Base-by-base conservation (phyloP, 2,329 filamentous ascomycete species). In the Colletotrichum higginsianum region DNA sequence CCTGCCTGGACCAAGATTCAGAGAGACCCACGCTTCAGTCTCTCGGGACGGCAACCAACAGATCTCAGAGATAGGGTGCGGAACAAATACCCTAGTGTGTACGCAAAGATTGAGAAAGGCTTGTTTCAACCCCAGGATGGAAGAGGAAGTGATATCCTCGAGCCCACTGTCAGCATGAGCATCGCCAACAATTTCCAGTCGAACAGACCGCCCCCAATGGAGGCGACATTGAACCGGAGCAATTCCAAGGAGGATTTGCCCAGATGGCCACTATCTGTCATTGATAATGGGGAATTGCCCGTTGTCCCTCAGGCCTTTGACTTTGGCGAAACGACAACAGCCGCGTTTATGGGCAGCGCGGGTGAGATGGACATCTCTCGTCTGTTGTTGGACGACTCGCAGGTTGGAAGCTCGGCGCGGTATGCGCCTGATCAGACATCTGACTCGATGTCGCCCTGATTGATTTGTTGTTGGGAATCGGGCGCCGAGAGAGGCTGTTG, bases 1-100 rank as follows among this genome's bases (percentile, higher is more conserved):
- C 88, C 90, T 11, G 86, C 89, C 11, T 92, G 90, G 90, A 91
- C 89, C 62, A 89, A 87, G 78, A 92, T 92, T 23, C 89, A 91
- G 76, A 85, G 89, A 46, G 89, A 92, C 71, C 79, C 86, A 16
- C 83, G 83, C 38, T 91, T 89, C 78, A 83, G 89, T 71, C 81
- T 92, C n/a, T 85, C 86, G 5, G 87, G 79, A 70, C 83, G 90
- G 55, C 88, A 90, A 74, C 89, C 90, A 1, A 92, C 90, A 0
- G 90, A 92, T 76, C 78, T 92, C 62, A 84, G 90, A 72, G 90
- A 92, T 74, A 85, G 90, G 26, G 85, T 91, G 42, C 86, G 90
- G 53, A 92, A 92, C 79, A 91, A 90, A 75, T 90, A 90, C 74
- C 88, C 89, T 3, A 86, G 86, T 16, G 86, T 88, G 42, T 91